A percentile compares a stretch with the other conserved stretches of the same genome.
Evolutionary conservation across 257 asterid species (phyloP).

Genomic region (Vinca minor): DNA sequence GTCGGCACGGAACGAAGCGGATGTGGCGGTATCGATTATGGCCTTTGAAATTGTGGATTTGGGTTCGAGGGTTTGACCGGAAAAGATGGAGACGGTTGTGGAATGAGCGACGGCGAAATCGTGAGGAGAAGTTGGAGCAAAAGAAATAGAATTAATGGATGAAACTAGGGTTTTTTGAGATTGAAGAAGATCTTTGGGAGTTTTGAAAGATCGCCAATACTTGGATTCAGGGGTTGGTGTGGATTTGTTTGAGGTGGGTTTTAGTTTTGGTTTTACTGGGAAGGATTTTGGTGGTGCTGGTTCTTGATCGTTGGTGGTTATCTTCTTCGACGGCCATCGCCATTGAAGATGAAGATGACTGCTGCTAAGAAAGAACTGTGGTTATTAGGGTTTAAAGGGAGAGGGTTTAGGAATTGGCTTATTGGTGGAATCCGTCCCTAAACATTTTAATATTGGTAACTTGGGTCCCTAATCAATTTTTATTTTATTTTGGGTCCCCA

Average conservation of each 20-base stretch:
- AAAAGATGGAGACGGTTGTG: constrained; percentile 49
- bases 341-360: neutral
- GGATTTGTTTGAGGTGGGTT: constrained; percentile 41
- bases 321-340: constrained; percentile 52
- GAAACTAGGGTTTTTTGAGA: constrained; percentile 33
- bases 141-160: constrained; percentile 50
- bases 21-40: constrained; percentile 47
- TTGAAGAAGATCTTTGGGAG: constrained; percentile 52
- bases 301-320: constrained; percentile 5
- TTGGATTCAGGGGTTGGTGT: constrained; percentile 66
- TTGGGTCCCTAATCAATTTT: too few relatives aligned
- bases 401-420: too few relatives aligned
- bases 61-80: constrained; percentile 45
- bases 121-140: constrained; percentile 62
- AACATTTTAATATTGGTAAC: too few relatives aligned
- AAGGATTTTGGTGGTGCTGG: constrained; percentile 24
- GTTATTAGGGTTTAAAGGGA: neutral
- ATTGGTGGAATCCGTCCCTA: too few relatives aligned
- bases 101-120: constrained; percentile 89
- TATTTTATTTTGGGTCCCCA: too few relatives aligned
- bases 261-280: constrained; percentile 58
- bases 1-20: constrained; percentile 65
- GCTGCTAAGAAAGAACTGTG: neutral
- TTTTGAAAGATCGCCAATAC: constrained; percentile 81
- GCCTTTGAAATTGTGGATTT: constrained; percentile 42